Evolutionary conservation across 345 rosid genomes (phyloP), one percentile per base, ranked within the genome.

Genomic region (Eucalyptus cloeziana): DNA sequence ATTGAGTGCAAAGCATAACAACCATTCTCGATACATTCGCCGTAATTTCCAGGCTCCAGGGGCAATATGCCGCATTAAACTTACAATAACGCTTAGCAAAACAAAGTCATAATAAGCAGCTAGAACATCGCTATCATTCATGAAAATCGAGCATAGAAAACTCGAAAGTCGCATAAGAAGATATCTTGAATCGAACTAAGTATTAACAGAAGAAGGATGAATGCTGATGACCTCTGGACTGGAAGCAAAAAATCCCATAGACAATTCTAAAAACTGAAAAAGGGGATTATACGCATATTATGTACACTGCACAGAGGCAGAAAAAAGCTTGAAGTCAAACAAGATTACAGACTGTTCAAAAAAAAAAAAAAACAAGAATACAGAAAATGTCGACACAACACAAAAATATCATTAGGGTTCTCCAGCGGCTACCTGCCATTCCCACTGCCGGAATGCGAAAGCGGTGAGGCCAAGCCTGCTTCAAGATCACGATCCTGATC

Each of bases 401-500:
- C 16, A 80, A 37, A 47, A 86, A 56, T 22, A 56, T 44, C 10
- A 25, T 24, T 24, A 33, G 22, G n/a, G 80, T 37, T 52, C 83
- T 79, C 17, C 67, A 12, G 40, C 21, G 83, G 62, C 91, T 91
- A 87, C 81, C 92, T 90, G 50, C 85, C 80, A 76, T 91, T 90
- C 49, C 81, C 89, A 87, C 91, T 90, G 52, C 90, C 86, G 33
- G 89, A 58, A 50, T 64, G 88, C 47, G 94, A 87, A 45, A 85
- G 89, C 49, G 92, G 89, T 15, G 92, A 93, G 56, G 85, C 37
- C 54, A 88, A 91, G 62, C 93, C 91, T n/a, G 93, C 94, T 93
- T 94, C 95, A n/a, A 91, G 44, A 88, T 92, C 95, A 37, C 27
- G 86, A 89, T 93, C 95, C 30, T 33, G 89, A 43, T 85, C 93